These are phyloP conservation scores for Canariomyces notabilis DNA, from an alignment of 2,329 filamentous ascomycete species.

Conservation along the genomic window DNA sequence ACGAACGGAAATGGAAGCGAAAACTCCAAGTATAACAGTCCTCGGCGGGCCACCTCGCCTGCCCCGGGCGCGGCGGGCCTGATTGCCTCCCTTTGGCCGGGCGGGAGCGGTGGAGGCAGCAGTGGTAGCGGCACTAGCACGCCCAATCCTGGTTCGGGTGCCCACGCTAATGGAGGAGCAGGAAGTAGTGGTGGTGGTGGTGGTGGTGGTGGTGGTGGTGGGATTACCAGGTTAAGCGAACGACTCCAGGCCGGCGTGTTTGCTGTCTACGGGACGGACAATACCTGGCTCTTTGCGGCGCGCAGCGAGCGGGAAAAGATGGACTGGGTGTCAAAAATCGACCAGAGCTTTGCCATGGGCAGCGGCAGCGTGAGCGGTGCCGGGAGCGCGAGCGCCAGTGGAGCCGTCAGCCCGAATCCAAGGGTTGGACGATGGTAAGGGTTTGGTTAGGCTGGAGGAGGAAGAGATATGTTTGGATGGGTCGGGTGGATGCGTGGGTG, in stretches of 20 bases:
- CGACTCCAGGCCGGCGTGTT: slow-evolving; percentile 70
- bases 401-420: slow-evolving; percentile 2
- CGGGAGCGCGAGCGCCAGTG: slow-evolving; percentile 27
- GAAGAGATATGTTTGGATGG: neutral
- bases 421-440: neutral
- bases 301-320: slow-evolving; percentile 87
- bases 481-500: neutral
- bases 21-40: slow-evolving; percentile 42
- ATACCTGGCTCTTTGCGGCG: slow-evolving; percentile 91
- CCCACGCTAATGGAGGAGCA: neutral
- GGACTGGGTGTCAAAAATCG: slow-evolving; percentile 94
- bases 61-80: slow-evolving; percentile 28
- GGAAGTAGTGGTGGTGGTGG: slow-evolving; percentile 11
- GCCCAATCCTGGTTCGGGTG: neutral
- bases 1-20: neutral
- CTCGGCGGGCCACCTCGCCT: slow-evolving; percentile 30
- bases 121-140: neutral
- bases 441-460: neutral
- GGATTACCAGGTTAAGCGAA: slow-evolving; percentile 50
- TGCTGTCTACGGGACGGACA: slow-evolving; percentile 88
- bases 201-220: slow-evolving; percentile 20
- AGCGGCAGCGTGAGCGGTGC: slow-evolving; percentile 38
- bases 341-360: slow-evolving; percentile 62
- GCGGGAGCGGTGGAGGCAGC: slow-evolving; percentile 32
- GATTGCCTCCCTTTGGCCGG: slow-evolving; percentile 53